A percentile compares a stretch with the other conserved stretches of the same genome.
phyloP scores from a whole-genome alignment of 371 early-diverging fungal species.

The Actinomortierella ambigua region DNA sequence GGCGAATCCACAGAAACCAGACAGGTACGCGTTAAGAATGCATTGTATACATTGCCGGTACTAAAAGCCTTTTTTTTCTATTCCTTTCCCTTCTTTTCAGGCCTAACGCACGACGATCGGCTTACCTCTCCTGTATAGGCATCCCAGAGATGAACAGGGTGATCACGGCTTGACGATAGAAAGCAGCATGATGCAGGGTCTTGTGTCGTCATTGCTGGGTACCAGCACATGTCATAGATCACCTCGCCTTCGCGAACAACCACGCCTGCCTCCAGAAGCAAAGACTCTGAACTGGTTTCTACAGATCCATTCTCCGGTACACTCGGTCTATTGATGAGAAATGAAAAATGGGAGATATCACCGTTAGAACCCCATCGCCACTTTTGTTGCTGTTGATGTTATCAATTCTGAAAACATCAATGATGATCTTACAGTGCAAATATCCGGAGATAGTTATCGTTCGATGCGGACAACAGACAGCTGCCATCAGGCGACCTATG shows the following conservation, averaged over 20 bases:
- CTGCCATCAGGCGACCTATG: slow-evolving; percentile 76
- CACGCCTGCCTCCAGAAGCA: slow-evolving; percentile 41
- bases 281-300: background rate
- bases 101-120: too few species aligned
- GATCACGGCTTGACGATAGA: slow-evolving; percentile 66
- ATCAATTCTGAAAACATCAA: slow-evolving; percentile 14
- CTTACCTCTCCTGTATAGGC: slow-evolving; percentile 61
- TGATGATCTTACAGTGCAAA: slow-evolving; percentile 54
- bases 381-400: slow-evolving; percentile 1
- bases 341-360: background rate
- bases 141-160: slow-evolving; percentile 77
- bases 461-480: slow-evolving; percentile 62
- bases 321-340: slow-evolving; percentile 1
- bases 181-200: slow-evolving; percentile 73
- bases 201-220: slow-evolving; percentile 66
- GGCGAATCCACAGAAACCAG: background rate
- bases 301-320: background rate
- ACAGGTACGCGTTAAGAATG: background rate
- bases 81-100: too few species aligned
- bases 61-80: too few species aligned
- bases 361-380: slow-evolving; percentile 4
- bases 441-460: slow-evolving; percentile 62
- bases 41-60: too few species aligned
- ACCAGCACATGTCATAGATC: slow-evolving; percentile 71
- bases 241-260: slow-evolving; percentile 61